Base-by-base conservation (phyloP, 1,284 basidiomycete species). In the Earliella scabrosa region DNA sequence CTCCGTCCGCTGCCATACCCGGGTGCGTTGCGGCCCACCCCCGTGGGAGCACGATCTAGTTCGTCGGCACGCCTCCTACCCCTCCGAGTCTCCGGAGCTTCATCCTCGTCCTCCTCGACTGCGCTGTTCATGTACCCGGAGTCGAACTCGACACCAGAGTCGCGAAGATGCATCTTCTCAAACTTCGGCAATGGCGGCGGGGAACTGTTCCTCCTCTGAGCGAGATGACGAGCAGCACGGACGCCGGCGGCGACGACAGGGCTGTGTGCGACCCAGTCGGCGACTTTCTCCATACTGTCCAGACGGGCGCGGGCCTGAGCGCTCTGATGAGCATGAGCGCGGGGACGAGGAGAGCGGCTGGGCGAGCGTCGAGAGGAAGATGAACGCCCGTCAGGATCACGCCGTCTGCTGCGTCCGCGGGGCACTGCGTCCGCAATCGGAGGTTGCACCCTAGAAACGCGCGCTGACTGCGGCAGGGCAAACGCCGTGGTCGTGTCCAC, bases 221-320 rank as follows among this genome's bases (percentile, higher is more conserved):
- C 57, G 39, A 64, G 63, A 34, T 57, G 50, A 18, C 53, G 59
- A 4, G 56, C 56, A 13, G 56, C 52, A 10, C 56, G 51, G 16
- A 57, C 50, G 21, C 57, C 52, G 3, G 60, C 60, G 24, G 57
- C 60, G 32, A 68, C 58, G 3, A 66, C 69, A 10, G 69, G 67
- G 62, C 67, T 69, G 56, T 64, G 63, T n/a, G 69, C 67, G n/a
- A 72, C 68, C 70, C 70, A 72, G 50, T 69, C 68, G 23, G 61
- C 58, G 38, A 71, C 69, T 53, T 72, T 72, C 59, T 72, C 70
- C 56, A 71, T 60, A 62, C 69, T 72, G 60, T 71, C 68, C 23
- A 71, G 46, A n/a, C 70, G 67, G 23, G 67, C 66, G 38, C 69
- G 68, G 11, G 56, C 56, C 13, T 63, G 59, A 20, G 60, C 56